Base-by-base conservation (phyloP, 495 filamentous ascomycete species). In the Clohesyomyces aquaticus region DNA sequence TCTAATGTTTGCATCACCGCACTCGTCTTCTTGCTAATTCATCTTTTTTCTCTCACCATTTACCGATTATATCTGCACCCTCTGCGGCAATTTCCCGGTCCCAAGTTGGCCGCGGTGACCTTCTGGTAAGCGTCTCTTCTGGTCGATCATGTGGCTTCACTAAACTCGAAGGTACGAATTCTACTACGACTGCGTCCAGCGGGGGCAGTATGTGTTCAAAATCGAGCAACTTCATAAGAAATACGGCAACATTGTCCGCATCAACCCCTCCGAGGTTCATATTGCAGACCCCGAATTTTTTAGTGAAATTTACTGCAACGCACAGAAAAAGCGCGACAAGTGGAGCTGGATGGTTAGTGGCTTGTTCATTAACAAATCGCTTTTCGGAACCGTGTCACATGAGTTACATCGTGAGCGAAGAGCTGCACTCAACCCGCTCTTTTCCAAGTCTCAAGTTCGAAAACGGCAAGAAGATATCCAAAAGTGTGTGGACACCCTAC, bases 241-340 rank as follows among this genome's bases (percentile, higher is more conserved):
- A 51, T 60, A 60, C 25, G 57, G 57, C n/a, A 71, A 71, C 12
- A 60, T 72, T 43, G 52, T 74, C 41, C 63, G 72, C 21, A 73
- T 74, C 29, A 71, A 61, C 48, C 72, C 71, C 10, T 53, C 52
- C 22, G 72, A 74, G 59, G 22, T 74, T n/a, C 72, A 74, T 55
- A 59, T 72, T 51, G 38, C 55, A 25, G 72, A 73, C 55, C 61
- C 71, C 16, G 46, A 62, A 10, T 72, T 66, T 53, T 70, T 47
- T 28, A 48, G 67, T 42, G 46, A 55, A 10, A 10, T 73, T 8
- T 73, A 72, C 47, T 29, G 29, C 3, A 45, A 21, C 26, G 35
- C 55, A 1, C 25, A 16, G 18, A 22, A 49, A 22, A 60, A 23
- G 45, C 57, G 57, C 27, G 14, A 60, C 27, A 60, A 60, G 21